Base-by-base conservation (phyloP, 2,329 filamentous ascomycete species). In the Botryotinia narcissicola region DNA sequence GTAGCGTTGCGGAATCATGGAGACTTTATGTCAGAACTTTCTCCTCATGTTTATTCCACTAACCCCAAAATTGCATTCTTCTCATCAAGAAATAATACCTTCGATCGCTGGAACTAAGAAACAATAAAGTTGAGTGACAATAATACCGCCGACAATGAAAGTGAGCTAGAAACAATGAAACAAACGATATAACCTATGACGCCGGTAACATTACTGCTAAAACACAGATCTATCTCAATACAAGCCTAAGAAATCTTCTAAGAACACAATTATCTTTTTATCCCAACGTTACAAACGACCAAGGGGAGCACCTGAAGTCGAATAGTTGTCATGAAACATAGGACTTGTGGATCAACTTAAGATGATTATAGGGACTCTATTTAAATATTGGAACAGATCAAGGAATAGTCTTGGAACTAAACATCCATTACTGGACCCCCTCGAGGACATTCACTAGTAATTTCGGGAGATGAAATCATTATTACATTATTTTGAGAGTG, bases 111-210 rank as follows among this genome's bases (percentile, higher is more conserved):
- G 12, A 51, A 51, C 5, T 1, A 0, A n/a, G 12, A 14, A 5
- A 16, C 3, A 7, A 12, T 12, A 3, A 6, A 14, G 2, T n/a
- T n/a, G 10, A 14, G 2, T 51, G 48, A 51, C 48, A 51, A n/a
- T 0, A 25, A n/a, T 14, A 20, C 22, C 48, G 25, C 48, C 25
- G 12, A 51, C 25, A 51, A 51, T 2, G n/a, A 16, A 14, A 14
- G 0, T 51, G 5, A n/a, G 25, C n/a, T n/a, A 16, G 2, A 7
- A n/a, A n/a, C 1, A 12, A n/a, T 16, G 3, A n/a, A 51, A 3
- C 4, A 14, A 3, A n/a, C 4, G 12, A 2, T 14, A 6, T 0
- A 16, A 16, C 14, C 3, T 5, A 4, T 3, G 0, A 14, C 6
- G 14, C 0, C 4, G 25, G 14, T 5, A n/a, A 51, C 0, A 16